These are phyloP conservation scores for Populus euphratica DNA, from an alignment of 345 rosid species.

Conservation along the genomic window DNA sequence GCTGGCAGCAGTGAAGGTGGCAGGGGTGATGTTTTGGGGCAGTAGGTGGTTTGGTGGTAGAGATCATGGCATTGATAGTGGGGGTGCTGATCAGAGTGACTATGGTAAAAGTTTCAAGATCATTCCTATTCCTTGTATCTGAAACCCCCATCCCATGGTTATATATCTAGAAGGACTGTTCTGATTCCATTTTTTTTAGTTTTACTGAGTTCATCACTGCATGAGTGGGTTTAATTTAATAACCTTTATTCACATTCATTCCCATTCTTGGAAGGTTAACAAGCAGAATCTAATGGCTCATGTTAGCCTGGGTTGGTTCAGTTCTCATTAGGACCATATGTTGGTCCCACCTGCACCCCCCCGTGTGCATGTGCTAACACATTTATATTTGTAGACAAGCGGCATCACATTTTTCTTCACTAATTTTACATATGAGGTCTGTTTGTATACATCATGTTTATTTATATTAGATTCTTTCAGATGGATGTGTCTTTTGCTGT, in stretches of 20 bases:
- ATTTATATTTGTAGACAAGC: not conserved
- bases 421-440: not conserved
- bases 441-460: not conserved
- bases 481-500: not conserved
- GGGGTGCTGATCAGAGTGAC: not conserved
- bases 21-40: not conserved
- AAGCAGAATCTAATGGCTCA: not conserved
- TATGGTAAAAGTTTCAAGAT: not conserved
- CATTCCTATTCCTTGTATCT: not conserved
- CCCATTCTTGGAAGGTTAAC: not conserved
- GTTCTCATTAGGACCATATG: not conserved
- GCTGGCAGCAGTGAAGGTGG: not conserved
- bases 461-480: not conserved
- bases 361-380: accelerated
- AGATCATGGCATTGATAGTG: not conserved
- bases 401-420: not conserved
- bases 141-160: not conserved
- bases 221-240: not conserved
- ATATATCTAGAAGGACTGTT: not conserved
- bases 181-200: not conserved
- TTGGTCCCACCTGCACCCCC: not conserved
- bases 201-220: not conserved
- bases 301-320: not conserved
- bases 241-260: not conserved
- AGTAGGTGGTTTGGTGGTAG: not conserved